Conservation (phyloP, 2,329 filamentous ascomycete species). For the Fusarium concolor region DNA sequence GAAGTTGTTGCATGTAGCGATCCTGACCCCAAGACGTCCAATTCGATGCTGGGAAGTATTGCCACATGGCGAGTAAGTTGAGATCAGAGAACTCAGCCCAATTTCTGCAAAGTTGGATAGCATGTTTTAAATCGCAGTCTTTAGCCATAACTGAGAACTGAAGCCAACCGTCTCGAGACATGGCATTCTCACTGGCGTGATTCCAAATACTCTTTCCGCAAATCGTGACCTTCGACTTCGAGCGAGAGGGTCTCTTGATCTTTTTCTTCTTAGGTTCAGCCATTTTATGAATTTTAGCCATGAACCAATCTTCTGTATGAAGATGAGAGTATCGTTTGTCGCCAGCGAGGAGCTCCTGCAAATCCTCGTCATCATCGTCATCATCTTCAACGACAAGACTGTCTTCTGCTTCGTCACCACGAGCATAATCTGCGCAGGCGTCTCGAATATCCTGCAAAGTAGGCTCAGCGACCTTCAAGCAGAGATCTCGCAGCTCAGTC, state of each 20-base stretch:
- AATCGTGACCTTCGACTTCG: constrained; percentile 43
- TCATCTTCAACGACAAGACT: background rate
- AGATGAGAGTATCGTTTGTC: constrained; percentile 37
- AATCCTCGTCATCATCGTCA: constrained; percentile 29
- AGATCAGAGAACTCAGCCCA: constrained; percentile 48
- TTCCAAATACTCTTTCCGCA: constrained; percentile 48
- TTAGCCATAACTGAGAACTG: constrained; percentile 49
- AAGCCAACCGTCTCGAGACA: constrained; percentile 49
- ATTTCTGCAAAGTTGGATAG: constrained; percentile 47
- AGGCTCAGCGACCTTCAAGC: constrained; percentile 45
- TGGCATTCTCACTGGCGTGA: constrained; percentile 46
- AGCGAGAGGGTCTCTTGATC: background rate
- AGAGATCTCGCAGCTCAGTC: constrained; percentile 45
- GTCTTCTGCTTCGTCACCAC: constrained; percentile 38
- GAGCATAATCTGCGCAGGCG: constrained; percentile 48
- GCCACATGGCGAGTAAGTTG: constrained; percentile 41
- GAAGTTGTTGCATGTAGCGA: constrained; percentile 42
- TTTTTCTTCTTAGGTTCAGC: constrained; percentile 12
- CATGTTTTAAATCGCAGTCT: constrained; percentile 46
- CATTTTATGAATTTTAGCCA: too few species aligned
- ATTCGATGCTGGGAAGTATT: constrained; percentile 47
- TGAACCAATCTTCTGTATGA: constrained; percentile 41
- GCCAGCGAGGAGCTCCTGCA: constrained; percentile 34
- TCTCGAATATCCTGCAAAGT: constrained; percentile 46
- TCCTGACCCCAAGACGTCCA: constrained; percentile 42